Conservation (phyloP, 805 yeast species). For the Priceomyces haplophilus region DNA sequence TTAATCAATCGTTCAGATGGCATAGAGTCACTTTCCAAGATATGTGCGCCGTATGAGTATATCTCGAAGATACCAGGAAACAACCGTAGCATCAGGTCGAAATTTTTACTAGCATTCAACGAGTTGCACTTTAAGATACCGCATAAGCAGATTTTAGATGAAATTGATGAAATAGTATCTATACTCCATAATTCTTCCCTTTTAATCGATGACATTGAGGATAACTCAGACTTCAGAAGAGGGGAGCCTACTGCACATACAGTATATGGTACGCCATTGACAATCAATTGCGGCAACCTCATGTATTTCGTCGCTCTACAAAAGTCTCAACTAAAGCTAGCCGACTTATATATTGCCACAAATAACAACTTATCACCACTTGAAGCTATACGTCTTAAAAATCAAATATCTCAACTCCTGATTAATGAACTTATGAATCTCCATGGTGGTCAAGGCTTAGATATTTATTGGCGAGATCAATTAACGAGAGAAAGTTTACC, state of each 20-base stretch:
- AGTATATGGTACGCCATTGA: constrained; percentile 72
- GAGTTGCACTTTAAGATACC: constrained; percentile 28
- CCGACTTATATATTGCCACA: constrained; percentile 10
- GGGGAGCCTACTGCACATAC: constrained; percentile 80
- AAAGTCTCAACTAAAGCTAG: constrained; percentile 28
- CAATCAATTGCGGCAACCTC: constrained; percentile 79
- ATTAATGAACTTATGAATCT: constrained; percentile 74
- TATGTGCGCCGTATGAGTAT: constrained; percentile 30
- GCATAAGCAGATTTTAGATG: constrained; percentile 18
- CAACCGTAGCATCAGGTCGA: constrained; percentile 28
- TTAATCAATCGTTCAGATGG: constrained; percentile 8
- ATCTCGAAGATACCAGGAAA: constrained; percentile 31
- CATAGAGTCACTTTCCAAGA: constrained; percentile 9
- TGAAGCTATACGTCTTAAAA: constrained; percentile 23
- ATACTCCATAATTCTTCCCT: constrained; percentile 36
- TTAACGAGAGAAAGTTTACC: constrained; percentile 20
- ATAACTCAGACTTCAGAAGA: constrained; percentile 63
- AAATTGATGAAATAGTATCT: constrained; percentile 28
- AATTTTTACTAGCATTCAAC: constrained; percentile 34
- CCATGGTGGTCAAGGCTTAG: constrained; percentile 89
- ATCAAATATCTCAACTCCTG: constrained; percentile 40
- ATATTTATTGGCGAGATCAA: constrained; percentile 80
- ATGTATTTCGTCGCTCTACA: constrained; percentile 74
- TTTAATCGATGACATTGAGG: constrained; percentile 85
- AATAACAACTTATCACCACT: constrained; percentile 12